Conservation (phyloP, 176 grass and related monocot species). For the Aegilops longissima region DNA sequence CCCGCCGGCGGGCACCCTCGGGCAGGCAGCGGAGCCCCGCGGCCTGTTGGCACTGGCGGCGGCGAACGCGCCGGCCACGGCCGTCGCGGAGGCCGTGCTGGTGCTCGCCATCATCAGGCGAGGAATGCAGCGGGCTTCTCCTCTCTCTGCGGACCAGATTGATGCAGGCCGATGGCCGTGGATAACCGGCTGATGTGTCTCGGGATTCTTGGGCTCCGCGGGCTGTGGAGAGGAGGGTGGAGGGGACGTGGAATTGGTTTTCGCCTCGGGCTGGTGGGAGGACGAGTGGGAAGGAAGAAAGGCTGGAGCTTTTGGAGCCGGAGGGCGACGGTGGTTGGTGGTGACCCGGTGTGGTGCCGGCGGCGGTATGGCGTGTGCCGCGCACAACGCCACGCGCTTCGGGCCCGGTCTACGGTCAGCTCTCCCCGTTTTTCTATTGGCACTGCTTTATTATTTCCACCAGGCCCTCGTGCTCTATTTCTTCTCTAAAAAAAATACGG, state of each 20-base stretch:
- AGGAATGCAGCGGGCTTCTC: neutral
- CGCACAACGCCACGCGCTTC: constrained; percentile 14
- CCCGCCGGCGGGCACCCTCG: constrained; percentile 35
- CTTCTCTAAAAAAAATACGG: too few relatives aligned
- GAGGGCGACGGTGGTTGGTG: neutral
- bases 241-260: neutral
- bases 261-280: neutral
- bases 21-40: neutral
- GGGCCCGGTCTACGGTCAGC: constrained; percentile 31
- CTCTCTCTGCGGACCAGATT: neutral
- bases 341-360: neutral
- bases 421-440: constrained; percentile 10
- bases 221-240: neutral
- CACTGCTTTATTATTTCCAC: neutral
- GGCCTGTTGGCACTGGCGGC: constrained; percentile 21
- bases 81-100: constrained; percentile 41
- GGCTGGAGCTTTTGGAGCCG: constrained; percentile 1
- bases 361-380: constrained; percentile 44
- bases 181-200: neutral
- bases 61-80: constrained; percentile 43
- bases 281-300: constrained; percentile 34
- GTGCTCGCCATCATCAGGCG: constrained; percentile 55
- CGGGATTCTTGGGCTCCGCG: neutral
- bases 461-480: neutral
- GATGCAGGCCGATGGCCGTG: neutral